A percentile compares a stretch with the other conserved stretches of the same genome.
Conservation (phyloP, 176 grass and related monocot species). For the Lolium multiflorum region DNA sequence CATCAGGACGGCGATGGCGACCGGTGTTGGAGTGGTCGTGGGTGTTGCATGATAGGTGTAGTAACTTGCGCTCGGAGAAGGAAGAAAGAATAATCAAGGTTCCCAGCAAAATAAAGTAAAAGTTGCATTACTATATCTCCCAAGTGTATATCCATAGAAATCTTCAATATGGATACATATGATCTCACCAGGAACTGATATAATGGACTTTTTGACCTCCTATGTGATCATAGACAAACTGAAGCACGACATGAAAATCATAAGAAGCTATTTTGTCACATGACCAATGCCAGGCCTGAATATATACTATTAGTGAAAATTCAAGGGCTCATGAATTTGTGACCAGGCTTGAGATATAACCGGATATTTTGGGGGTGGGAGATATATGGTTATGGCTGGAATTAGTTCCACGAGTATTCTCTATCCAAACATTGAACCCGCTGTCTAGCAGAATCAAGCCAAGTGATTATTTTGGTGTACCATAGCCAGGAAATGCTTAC, state of each 20-base stretch:
- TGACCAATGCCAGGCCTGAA: slow-evolving; percentile 64
- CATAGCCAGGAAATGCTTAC: slow-evolving; percentile 61
- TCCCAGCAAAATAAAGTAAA: slow-evolving; percentile 44
- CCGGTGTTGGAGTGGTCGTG: no score
- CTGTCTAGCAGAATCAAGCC: slow-evolving; percentile 59
- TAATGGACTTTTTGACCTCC: slow-evolving; percentile 62
- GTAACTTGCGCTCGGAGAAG: slow-evolving; percentile 55
- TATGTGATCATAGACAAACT: slow-evolving; percentile 52
- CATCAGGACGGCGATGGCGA: no score
- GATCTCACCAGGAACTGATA: slow-evolving; percentile 51
- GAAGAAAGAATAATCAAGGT: slow-evolving; percentile 63
- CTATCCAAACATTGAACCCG: slow-evolving; percentile 73
- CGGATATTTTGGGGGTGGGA: slow-evolving; percentile 43
- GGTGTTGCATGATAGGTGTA: slow-evolving; percentile 13
- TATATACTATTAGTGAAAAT: slow-evolving; percentile 25
- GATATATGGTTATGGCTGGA: slow-evolving; percentile 56
- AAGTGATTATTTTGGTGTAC: slow-evolving; percentile 61
- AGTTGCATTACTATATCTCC: slow-evolving; percentile 16
- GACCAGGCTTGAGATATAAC: slow-evolving; percentile 42
- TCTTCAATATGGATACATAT: neutral
- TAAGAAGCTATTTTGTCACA: slow-evolving; percentile 59
- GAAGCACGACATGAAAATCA: slow-evolving; percentile 60
- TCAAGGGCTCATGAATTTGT: slow-evolving; percentile 22
- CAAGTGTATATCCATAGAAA: neutral
- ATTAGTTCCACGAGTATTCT: slow-evolving; percentile 62